Evolutionary conservation across 2,329 filamentous ascomycete species (phyloP), one percentile per base, ranked within the genome.

Genomic region (Biscogniauxia mediterranea): DNA sequence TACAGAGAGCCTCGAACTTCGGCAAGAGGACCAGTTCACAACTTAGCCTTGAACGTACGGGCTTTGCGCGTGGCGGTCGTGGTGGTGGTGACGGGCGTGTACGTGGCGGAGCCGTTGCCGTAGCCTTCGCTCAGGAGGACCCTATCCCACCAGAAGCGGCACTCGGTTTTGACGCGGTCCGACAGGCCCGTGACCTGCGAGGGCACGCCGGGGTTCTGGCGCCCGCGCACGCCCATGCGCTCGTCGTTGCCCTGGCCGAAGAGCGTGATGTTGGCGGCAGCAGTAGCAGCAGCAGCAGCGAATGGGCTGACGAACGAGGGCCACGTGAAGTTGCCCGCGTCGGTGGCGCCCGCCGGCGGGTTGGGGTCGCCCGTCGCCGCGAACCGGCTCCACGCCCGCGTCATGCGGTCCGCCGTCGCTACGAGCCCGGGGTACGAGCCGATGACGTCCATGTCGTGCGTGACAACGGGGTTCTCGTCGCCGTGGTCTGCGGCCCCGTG

Each of bases 171-270:
- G 62, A 84, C 81, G 61, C 76, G 76, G 3, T 70, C 72, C 21
- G 77, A 83, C 74, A 79, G 70, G 59, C 56, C 73, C 64, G 77
- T 72, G 58, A 81, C 73, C 58, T 78, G 69, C 0, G 79, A 82
- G 1, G 81, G 75, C 2, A 75, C 70, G 1, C 83, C 86, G 11
- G 60, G 68, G 21, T 69, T 70, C 38, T 58, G 56, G 63, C 80
- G 67, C 63, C 76, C 69, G 65, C 54, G 42, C 3, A 65, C 64
- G 21, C 63, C 66, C 64, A 78, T 74, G 5, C 75, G 72, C 74
- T 89, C 85, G 65, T 86, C 79, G 66, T 89, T 89, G 2, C 83
- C 85, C 49, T 78, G 68, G 1, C 85, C 86, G 72, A 89, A 89
- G 2, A 88, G 77, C 68, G 85, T 74, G 49, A 84, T 66, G 62